These are phyloP conservation scores for Leccinum incarnatum DNA, from an alignment of 768 basidiomycete genomes.

Conservation along the genomic window DNA sequence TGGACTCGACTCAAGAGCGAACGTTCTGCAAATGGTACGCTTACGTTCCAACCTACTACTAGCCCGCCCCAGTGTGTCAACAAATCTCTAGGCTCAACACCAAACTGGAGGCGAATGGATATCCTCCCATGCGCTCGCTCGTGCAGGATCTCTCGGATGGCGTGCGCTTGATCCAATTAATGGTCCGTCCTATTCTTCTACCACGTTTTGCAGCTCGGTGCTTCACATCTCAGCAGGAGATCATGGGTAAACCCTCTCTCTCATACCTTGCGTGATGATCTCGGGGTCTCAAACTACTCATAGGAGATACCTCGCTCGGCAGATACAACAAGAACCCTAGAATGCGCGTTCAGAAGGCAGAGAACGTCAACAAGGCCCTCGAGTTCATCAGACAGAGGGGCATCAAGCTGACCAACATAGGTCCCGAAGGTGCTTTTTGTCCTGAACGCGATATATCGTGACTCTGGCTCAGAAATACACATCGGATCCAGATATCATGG, in stretches of 20 bases:
- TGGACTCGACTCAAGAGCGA: slow-evolving; percentile 55
- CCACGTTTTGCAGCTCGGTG: not conserved
- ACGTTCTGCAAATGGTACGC: slow-evolving; percentile 91
- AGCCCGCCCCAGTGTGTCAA: not conserved
- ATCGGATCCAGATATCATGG: slow-evolving; percentile 80
- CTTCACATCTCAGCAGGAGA: slow-evolving; percentile 61
- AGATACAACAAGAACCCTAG: slow-evolving; percentile 86
- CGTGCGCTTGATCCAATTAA: slow-evolving; percentile 91
- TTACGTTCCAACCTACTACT: not conserved
- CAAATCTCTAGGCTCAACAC: slow-evolving; percentile 80
- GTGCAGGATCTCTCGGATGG: slow-evolving; percentile 93
- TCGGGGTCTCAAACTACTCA: slow-evolving; percentile 8
- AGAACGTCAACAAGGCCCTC: slow-evolving; percentile 96
- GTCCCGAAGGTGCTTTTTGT: slow-evolving; percentile 73
- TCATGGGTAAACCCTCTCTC: slow-evolving; percentile 68
- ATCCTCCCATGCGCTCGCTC: slow-evolving; percentile 86
- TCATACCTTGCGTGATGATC: slow-evolving; percentile 4
- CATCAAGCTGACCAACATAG: slow-evolving; percentile 96
- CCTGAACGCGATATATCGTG: not conserved
- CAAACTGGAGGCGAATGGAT: slow-evolving; percentile 81
- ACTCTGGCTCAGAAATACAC: not conserved
- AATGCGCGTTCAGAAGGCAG: slow-evolving; percentile 95
- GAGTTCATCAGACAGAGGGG: slow-evolving; percentile 94
- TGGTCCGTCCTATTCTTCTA: slow-evolving; percentile 48
- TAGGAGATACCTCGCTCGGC: slow-evolving; percentile 91